phyloP scores from a whole-genome alignment of 768 basidiomycete species.

The Stropharia rugosoannulata region DNA sequence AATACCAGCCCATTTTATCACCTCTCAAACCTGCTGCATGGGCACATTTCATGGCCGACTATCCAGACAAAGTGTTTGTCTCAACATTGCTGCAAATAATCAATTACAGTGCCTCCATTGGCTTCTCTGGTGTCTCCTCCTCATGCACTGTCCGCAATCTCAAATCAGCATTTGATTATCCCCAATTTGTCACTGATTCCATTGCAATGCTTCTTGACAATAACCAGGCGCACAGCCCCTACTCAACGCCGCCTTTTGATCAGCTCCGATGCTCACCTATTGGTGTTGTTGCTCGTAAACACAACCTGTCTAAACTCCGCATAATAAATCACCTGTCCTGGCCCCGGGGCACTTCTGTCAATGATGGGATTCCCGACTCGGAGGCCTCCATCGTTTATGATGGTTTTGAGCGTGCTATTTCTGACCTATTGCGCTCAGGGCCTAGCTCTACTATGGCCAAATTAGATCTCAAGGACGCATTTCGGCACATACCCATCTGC shows the following conservation, averaged over 20 bases:
- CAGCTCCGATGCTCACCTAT: slow-evolving; percentile 23
- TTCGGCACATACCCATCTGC: slow-evolving; percentile 34
- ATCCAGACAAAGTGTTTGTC: slow-evolving; percentile 18
- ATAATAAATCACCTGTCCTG: slow-evolving; percentile 29
- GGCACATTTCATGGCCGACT: not conserved
- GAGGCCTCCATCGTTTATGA: slow-evolving; percentile 29
- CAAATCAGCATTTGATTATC: slow-evolving; percentile 20
- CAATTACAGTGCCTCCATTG: slow-evolving; percentile 23
- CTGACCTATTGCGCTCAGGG: slow-evolving; percentile 23
- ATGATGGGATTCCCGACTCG: slow-evolving; percentile 27
- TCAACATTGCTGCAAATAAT: slow-evolving; percentile 23
- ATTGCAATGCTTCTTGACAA: not conserved
- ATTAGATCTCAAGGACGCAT: slow-evolving; percentile 33
- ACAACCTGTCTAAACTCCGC: too few species aligned
- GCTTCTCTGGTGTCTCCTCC: slow-evolving; percentile 17
- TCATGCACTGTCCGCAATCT: slow-evolving; percentile 21
- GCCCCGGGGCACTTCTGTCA: slow-evolving; percentile 24
- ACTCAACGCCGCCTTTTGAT: slow-evolving; percentile 13
- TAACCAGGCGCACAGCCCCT: slow-evolving; percentile 18
- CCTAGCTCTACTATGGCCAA: slow-evolving; percentile 28
- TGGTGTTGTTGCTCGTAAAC: slow-evolving; percentile 20
- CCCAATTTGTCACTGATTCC: not conserved
- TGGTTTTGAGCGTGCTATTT: slow-evolving; percentile 17
- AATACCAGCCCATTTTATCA: slow-evolving; percentile 8
- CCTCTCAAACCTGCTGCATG: slow-evolving; percentile 5